Conservation (phyloP, 1,284 basidiomycete genomes). For the Golubevia pallescens region DNA sequence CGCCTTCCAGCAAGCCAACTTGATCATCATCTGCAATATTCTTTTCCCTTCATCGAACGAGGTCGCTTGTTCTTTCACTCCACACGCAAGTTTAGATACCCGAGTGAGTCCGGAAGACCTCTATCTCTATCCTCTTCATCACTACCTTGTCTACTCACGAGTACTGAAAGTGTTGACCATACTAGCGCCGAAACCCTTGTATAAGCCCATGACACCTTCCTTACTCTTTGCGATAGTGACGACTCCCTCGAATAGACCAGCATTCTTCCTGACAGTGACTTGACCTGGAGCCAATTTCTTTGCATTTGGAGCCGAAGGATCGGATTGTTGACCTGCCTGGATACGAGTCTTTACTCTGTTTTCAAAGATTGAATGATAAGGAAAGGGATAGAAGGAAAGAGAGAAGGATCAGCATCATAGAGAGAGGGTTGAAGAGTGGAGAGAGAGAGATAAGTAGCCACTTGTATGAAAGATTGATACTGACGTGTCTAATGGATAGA, state of each 20-base stretch:
- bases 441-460: neutral
- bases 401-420: too few species aligned
- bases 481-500: slow-evolving; percentile 90
- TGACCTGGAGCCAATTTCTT: too few species aligned
- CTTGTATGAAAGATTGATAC: slow-evolving; percentile 10
- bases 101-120: too few species aligned
- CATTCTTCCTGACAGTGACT: slow-evolving; percentile 39
- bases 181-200: slow-evolving; percentile 92
- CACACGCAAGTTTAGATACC: too few species aligned
- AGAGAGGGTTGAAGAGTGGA: neutral
- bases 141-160: too few species aligned
- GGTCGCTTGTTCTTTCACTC: too few species aligned
- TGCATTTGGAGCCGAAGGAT: slow-evolving; percentile 29
- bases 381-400: neutral
- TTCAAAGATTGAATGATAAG: too few species aligned
- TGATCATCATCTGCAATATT: too few species aligned
- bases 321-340: slow-evolving; percentile 72
- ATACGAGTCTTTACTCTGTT: slow-evolving; percentile 92
- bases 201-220: slow-evolving; percentile 72
- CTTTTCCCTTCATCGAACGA: too few species aligned
- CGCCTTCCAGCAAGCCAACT: too few species aligned
- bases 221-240: slow-evolving; percentile 47
- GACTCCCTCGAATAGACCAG: slow-evolving; percentile 50
- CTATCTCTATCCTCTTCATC: too few species aligned
- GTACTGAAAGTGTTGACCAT: slow-evolving; percentile 97